These are phyloP conservation scores for Boletus semigastroideus DNA, from an alignment of 1,284 basidiomycete species.

Conservation along the genomic window DNA sequence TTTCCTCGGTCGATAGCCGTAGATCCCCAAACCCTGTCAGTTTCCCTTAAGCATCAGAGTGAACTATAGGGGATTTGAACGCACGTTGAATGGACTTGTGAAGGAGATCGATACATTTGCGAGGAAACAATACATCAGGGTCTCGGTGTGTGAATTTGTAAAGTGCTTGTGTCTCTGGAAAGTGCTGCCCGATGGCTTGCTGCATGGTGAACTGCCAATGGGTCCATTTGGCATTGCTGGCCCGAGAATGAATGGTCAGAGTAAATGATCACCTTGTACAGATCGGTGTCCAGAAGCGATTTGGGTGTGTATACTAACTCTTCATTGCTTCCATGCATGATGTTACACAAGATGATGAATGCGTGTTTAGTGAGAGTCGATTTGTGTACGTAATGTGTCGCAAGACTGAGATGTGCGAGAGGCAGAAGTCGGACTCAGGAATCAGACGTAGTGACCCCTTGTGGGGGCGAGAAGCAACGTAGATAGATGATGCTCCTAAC, in stretches of 20 bases:
- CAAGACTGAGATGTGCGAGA: too few species aligned
- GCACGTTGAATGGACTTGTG: conserved; percentile 64
- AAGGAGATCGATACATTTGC: conserved; percentile 68
- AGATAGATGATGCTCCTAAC: too few species aligned
- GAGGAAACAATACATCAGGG: conserved; percentile 69
- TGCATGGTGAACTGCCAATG: conserved; percentile 88
- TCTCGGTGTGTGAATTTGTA: conserved; percentile 91
- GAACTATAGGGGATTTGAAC: not conserved
- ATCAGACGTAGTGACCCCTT: too few species aligned
- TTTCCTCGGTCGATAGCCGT: conserved; percentile 62
- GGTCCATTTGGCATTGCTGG: not conserved
- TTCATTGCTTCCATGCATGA: conserved; percentile 15
- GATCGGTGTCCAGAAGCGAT: conserved; percentile 91
- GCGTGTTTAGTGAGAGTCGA: not conserved
- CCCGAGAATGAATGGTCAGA: not conserved
- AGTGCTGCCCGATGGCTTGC: conserved; percentile 85
- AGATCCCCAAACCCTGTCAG: conserved; percentile 68
- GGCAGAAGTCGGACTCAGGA: too few species aligned
- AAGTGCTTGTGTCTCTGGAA: conserved; percentile 64
- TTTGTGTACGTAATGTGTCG: too few species aligned
- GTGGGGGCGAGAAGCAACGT: too few species aligned
- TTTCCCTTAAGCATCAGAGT: not conserved
- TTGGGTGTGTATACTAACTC: conserved; percentile 16
- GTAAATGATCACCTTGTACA: conserved; percentile 76
- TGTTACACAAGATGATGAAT: not conserved